These are phyloP conservation scores for Pleomassaria siparia DNA, from an alignment of 2,329 filamentous ascomycete genomes.

Conservation along the genomic window DNA sequence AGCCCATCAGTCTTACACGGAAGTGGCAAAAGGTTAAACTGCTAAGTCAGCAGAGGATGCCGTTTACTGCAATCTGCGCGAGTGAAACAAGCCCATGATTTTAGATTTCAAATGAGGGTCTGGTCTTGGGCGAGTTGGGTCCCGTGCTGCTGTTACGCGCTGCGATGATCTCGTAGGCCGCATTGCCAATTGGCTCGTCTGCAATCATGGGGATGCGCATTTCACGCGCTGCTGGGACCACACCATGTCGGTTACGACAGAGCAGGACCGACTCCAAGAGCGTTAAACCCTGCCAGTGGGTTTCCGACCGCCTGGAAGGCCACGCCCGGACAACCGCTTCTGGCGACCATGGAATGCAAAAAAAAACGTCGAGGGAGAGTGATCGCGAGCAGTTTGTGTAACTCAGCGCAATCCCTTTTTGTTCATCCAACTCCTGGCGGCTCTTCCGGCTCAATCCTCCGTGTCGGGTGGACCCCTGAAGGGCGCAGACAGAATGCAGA, in stretches of 20 bases:
- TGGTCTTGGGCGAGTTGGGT: neutral
- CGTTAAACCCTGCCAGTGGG: constrained; percentile 11
- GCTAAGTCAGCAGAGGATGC: constrained; percentile 3
- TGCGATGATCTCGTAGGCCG: constrained; percentile 6
- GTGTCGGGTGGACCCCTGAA: constrained; percentile 1
- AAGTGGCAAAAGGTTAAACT: constrained; percentile 12
- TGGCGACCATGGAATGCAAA: constrained; percentile 6
- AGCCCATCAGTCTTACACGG: constrained; percentile 6
- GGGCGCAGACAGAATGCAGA: neutral
- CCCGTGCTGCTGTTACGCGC: constrained; percentile 5
- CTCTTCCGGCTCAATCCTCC: constrained; percentile 22
- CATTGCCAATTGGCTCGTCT: constrained; percentile 3
- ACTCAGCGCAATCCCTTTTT: constrained; percentile 1
- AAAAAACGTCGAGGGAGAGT: constrained; percentile 15
- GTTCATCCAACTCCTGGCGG: constrained; percentile 21
- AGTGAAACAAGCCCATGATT: constrained; percentile 3
- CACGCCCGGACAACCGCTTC: constrained; percentile 11
- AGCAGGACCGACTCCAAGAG: constrained; percentile 8
- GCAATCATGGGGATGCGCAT: neutral
- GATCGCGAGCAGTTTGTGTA: constrained; percentile 10
- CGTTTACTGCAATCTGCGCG: constrained; percentile 4
- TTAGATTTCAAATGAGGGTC: constrained; percentile 1
- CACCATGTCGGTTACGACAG: constrained; percentile 19
- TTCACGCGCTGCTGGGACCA: constrained; percentile 4
- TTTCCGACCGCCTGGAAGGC: constrained; percentile 19